Conservation (phyloP, 2,329 filamentous ascomycete species). For the Fusarium sp. region DNA sequence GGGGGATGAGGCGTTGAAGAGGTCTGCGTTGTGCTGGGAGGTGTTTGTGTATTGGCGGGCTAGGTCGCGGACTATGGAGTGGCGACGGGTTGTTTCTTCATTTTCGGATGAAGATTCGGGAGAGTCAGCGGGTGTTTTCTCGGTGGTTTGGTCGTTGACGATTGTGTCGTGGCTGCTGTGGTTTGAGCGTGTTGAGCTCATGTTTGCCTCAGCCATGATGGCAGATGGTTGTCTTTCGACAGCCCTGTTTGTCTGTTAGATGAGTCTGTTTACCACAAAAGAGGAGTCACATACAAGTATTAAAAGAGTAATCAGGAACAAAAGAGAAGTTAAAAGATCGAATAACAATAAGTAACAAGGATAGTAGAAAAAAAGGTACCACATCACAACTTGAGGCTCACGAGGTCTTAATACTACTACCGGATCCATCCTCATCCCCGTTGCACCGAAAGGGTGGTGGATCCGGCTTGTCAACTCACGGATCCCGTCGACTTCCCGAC, state of each 20-base stretch:
- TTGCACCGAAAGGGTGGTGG: conserved; percentile 21
- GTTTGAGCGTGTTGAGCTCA: conserved; percentile 20
- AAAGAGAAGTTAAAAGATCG: conserved; percentile 2
- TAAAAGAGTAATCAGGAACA: conserved; percentile 15
- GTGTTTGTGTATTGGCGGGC: conserved; percentile 33
- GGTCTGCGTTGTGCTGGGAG: conserved; percentile 26
- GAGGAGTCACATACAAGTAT: conserved; percentile 18
- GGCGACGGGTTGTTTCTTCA: conserved; percentile 33
- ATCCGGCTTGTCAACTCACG: conserved; percentile 19
- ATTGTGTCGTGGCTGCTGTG: conserved; percentile 36
- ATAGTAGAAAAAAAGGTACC: conserved; percentile 2
- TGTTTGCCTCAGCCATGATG: conserved; percentile 27
- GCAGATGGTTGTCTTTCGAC: background rate
- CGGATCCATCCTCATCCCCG: conserved; percentile 18
- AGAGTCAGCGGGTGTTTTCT: background rate
- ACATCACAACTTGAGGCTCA: background rate
- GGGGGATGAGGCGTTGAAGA: conserved; percentile 33
- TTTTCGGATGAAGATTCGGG: conserved; percentile 23
- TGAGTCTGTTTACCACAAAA: too few relatives aligned
- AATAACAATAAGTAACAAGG: background rate
- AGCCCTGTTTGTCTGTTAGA: conserved; percentile 6
- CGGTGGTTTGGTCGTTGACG: conserved; percentile 16
- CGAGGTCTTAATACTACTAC: conserved; percentile 29
- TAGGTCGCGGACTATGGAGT: conserved; percentile 39
- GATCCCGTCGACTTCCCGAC: conserved; percentile 32